phyloP scores from a whole-genome alignment of 768 basidiomycete species.

The Lactarius sanguifluus region DNA sequence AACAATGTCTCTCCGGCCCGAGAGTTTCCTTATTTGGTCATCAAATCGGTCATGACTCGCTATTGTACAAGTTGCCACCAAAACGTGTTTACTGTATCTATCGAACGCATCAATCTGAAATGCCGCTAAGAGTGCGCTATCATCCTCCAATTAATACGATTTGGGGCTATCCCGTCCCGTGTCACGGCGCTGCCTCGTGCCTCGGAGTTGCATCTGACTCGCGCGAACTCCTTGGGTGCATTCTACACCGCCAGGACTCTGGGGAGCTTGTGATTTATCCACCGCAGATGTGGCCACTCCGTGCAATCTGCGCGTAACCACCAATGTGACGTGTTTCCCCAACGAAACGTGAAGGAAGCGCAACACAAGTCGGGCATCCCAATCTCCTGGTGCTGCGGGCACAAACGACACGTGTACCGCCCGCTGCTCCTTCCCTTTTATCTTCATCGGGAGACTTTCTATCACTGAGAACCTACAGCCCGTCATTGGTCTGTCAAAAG shows the following conservation, averaged over 20 bases:
- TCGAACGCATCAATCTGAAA: background rate
- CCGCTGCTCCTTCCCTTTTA: background rate
- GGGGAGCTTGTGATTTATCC: background rate
- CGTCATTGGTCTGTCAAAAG: background rate
- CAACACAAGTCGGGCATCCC: background rate
- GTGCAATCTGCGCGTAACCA: background rate
- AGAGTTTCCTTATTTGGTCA: constrained; percentile 13
- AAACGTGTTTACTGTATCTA: background rate
- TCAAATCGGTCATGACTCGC: background rate
- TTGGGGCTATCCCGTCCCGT: background rate
- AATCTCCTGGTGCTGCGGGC: background rate
- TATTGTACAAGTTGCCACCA: background rate
- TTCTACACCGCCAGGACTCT: background rate
- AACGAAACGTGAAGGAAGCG: background rate
- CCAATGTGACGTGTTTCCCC: background rate
- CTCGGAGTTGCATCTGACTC: background rate
- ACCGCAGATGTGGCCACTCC: constrained; percentile 1
- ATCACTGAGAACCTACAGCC: background rate
- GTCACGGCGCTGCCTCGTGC: background rate
- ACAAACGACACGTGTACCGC: background rate
- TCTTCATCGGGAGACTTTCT: background rate
- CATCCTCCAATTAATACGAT: background rate
- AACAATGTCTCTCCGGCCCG: constrained; percentile 26
- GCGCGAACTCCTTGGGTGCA: background rate
- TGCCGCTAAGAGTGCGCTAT: background rate